A percentile compares a stretch with the other conserved stretches of the same genome.
These are phyloP conservation scores for Pyrenula aspistea DNA, from an alignment of 495 filamentous ascomycete species.

Conservation along the genomic window DNA sequence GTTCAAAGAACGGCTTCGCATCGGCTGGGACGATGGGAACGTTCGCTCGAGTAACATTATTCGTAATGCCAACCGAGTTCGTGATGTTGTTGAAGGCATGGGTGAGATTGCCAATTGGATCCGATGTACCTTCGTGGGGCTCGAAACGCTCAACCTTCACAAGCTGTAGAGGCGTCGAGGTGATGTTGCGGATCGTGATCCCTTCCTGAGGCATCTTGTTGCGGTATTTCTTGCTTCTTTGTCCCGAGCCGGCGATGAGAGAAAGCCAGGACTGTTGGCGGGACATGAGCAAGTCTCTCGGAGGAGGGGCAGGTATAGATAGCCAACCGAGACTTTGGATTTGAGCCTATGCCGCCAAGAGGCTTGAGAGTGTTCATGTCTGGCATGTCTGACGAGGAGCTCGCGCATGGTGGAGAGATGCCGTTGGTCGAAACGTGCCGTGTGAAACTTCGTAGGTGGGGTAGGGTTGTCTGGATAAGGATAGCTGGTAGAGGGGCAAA, in stretches of 20 bases:
- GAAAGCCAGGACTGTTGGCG: background rate
- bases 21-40: slow-evolving; percentile 34
- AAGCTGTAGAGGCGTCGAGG: slow-evolving; percentile 57
- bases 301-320: background rate
- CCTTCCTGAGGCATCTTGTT: background rate
- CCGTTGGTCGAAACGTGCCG: background rate
- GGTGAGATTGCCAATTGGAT: slow-evolving; percentile 33
- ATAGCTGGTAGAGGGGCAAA: too few species aligned
- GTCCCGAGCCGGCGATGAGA: background rate
- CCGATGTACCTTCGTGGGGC: slow-evolving; percentile 30
- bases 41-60: slow-evolving; percentile 21
- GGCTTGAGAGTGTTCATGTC: background rate
- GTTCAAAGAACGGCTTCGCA: slow-evolving; percentile 38
- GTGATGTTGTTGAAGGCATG: slow-evolving; percentile 25
- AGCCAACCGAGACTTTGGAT: background rate
- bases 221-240: background rate
- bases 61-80: slow-evolving; percentile 12
- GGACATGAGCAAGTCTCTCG: background rate
- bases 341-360: background rate
- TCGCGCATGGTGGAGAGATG: background rate
- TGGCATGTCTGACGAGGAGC: background rate
- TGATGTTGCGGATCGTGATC: slow-evolving; percentile 81
- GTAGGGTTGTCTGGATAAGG: too few species aligned
- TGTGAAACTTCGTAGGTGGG: background rate
- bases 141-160: slow-evolving; percentile 65